Percentiles rank a stretch among this genome's conserved stretches.
Evolutionary conservation across 2,329 filamentous ascomycete genomes (phyloP).

Genomic region (Metarhizium sp.): DNA sequence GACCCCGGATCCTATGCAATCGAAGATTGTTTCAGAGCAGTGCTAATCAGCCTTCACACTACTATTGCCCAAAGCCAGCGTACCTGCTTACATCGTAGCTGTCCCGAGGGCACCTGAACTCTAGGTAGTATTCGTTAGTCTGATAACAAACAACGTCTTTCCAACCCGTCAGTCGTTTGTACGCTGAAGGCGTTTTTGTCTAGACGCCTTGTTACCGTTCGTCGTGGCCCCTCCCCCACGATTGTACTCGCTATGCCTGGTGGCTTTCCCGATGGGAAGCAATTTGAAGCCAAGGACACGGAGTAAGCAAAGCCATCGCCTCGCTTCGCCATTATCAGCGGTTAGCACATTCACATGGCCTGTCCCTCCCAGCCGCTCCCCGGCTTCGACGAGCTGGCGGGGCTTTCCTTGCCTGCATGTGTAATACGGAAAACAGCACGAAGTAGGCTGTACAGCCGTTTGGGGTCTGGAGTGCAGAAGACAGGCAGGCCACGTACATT

Average conservation of each 20-base stretch:
- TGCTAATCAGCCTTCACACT: background rate
- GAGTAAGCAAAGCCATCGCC: background rate
- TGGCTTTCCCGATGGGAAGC: background rate
- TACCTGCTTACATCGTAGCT: background rate
- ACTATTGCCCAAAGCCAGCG: background rate
- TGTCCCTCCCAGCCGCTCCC: background rate
- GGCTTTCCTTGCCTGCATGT: background rate
- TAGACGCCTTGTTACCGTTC: too few species aligned
- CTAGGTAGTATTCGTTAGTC: too few species aligned
- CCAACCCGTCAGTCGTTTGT: too few species aligned
- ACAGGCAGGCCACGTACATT: background rate
- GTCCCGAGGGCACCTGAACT: background rate
- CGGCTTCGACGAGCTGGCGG: background rate
- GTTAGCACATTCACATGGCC: background rate
- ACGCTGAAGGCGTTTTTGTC: too few species aligned
- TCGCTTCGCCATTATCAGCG: background rate
- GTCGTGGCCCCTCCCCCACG: too few species aligned
- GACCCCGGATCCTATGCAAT: too few species aligned
- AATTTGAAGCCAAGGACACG: background rate
- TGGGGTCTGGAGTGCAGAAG: background rate
- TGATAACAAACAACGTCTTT: too few species aligned
- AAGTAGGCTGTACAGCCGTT: background rate
- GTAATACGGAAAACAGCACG: background rate
- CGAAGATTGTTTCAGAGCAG: background rate
- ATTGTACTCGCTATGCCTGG: background rate